phyloP scores from a whole-genome alignment of 2,329 filamentous ascomycete species.

The Aspergillus texensis region DNA sequence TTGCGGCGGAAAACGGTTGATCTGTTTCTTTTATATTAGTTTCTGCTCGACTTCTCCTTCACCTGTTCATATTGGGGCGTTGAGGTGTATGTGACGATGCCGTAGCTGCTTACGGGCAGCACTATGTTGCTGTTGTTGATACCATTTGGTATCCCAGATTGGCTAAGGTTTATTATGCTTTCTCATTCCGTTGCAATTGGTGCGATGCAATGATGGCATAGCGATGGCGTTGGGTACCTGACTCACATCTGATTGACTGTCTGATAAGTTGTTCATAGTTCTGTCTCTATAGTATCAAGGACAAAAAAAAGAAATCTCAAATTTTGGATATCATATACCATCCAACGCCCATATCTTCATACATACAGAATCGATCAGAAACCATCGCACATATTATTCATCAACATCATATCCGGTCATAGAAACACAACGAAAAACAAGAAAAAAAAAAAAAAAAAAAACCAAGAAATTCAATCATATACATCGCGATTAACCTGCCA shows the following conservation, averaged over 20 bases:
- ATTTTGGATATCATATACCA: constrained; percentile 5
- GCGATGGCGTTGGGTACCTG: constrained; percentile 29
- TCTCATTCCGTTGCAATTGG: constrained; percentile 17
- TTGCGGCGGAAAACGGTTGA: constrained; percentile 36
- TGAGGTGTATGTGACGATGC: constrained; percentile 6
- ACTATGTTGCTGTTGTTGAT: not conserved
- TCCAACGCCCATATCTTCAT: constrained; percentile 3
- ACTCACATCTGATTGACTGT: not conserved
- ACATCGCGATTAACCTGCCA: constrained; percentile 53
- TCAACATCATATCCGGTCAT: constrained; percentile 6
- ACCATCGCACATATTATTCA: constrained; percentile 2
- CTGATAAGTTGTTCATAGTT: not conserved
- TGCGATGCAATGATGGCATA: constrained; percentile 35
- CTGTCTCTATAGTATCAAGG: not conserved
- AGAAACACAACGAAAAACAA: not conserved
- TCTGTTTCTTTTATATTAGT: not conserved
- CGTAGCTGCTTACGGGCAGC: not conserved
- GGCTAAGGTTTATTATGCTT: constrained; percentile 12
- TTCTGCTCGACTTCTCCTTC: constrained; percentile 6
- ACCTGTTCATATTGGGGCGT: constrained; percentile 13
- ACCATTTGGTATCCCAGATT: not conserved
- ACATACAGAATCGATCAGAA: not conserved
- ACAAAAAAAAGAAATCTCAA: not conserved
- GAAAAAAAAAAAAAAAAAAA: not conserved
- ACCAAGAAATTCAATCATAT: constrained; percentile 18